These are phyloP conservation scores for Lasiosphaeriaceae sp. DNA, from an alignment of 495 filamentous ascomycete species.

Conservation along the genomic window DNA sequence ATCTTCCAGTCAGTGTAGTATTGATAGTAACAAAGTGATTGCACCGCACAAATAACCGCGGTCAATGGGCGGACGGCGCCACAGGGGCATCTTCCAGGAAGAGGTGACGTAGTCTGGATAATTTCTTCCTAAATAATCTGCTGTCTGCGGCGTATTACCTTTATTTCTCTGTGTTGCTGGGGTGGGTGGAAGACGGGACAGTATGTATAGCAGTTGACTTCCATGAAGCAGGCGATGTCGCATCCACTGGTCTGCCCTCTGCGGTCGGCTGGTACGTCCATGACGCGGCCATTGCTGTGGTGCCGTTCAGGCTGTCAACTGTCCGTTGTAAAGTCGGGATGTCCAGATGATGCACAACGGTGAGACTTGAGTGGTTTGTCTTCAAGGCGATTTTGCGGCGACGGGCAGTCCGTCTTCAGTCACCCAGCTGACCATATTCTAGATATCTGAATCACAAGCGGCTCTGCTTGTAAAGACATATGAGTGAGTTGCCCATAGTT, in stretches of 20 bases:
- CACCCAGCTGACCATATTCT: no score
- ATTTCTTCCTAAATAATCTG: no score
- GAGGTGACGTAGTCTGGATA: no score
- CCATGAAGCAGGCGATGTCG: constrained; percentile 1
- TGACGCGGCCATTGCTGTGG: constrained; percentile 1
- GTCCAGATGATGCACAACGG: no score
- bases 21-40: constrained; percentile 11
- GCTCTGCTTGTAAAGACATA: no score
- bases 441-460: no score
- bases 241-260: constrained; percentile 10
- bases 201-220: constrained; percentile 6
- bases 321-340: neutral
- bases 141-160: no score
- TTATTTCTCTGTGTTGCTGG: neutral
- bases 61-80: constrained; percentile 16
- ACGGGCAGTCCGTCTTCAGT: no score
- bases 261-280: constrained; percentile 13
- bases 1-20: constrained; percentile 16
- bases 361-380: no score
- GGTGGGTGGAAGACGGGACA: neutral
- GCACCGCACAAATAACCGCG: constrained; percentile 19
- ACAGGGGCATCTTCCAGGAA: constrained; percentile 21
- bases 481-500: no score
- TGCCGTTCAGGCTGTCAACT: neutral
- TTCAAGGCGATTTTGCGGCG: no score